Evolutionary conservation across 2,329 filamentous ascomycete species (phyloP).

Genomic region (Parafenestella ontariensis): DNA sequence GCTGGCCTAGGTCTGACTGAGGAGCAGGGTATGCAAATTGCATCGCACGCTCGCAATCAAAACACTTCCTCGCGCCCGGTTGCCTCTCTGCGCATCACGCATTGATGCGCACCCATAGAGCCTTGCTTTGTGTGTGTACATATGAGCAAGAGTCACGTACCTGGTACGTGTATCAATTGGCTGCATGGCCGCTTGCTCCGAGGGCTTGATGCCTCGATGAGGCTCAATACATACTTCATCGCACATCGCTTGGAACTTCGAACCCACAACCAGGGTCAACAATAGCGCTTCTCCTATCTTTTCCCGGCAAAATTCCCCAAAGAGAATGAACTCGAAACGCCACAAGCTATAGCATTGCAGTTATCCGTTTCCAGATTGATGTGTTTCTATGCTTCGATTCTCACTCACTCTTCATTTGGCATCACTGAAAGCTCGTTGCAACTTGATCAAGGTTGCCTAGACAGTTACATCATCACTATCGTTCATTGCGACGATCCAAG

Average conservation of each 20-base stretch:
- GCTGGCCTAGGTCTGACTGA: background rate
- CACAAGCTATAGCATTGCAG: constrained; percentile 4
- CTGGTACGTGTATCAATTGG: background rate
- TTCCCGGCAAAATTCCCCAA: constrained; percentile 5
- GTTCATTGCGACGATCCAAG: too few relatives aligned
- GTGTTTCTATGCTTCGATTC: background rate
- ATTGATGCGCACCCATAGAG: constrained; percentile 7
- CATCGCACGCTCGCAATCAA: constrained; percentile 12
- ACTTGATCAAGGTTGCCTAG: too few relatives aligned
- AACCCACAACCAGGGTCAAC: constrained; percentile 2
- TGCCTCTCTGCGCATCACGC: constrained; percentile 26
- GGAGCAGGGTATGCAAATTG: constrained; percentile 11
- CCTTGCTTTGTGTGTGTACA: background rate
- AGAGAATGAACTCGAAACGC: constrained; percentile 1
- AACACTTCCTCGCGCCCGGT: constrained; percentile 6
- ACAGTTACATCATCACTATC: too few relatives aligned
- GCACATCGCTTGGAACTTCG: background rate
- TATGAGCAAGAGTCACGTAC: background rate
- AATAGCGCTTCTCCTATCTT: constrained; percentile 6
- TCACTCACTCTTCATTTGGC: too few relatives aligned
- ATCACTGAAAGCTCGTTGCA: too few relatives aligned
- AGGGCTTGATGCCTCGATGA: background rate
- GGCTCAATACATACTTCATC: constrained; percentile 5
- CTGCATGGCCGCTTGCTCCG: background rate
- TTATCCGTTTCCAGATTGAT: background rate